These are phyloP conservation scores for Aspergillus quadrilineatus DNA, from an alignment of 2,329 filamentous ascomycete genomes.

Conservation along the genomic window DNA sequence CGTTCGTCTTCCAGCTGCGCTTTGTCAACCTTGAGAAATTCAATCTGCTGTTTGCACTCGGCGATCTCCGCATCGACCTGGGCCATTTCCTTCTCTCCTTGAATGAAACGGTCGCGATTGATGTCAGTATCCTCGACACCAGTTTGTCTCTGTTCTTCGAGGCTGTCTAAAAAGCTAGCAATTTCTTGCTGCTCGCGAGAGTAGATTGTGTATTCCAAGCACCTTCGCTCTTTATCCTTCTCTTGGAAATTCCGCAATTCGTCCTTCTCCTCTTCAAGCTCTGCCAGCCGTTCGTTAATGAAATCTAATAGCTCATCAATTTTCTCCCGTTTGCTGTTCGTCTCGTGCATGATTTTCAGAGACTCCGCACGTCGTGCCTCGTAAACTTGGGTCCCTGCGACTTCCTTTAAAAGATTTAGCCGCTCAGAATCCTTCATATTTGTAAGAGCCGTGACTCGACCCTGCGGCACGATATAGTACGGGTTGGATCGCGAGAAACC, in stretches of 20 bases:
- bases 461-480: constrained; percentile 98
- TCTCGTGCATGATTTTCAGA: constrained; percentile 94
- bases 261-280: constrained; percentile 96
- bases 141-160: constrained; percentile 77
- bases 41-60: constrained; percentile 75
- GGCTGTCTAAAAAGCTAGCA: constrained; percentile 71
- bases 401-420: constrained; percentile 87
- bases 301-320: constrained; percentile 90
- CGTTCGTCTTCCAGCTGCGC: constrained; percentile 86
- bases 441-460: constrained; percentile 89
- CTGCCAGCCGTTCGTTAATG: constrained; percentile 83
- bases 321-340: constrained; percentile 88
- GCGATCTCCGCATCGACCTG: constrained; percentile 76
- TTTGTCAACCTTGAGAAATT: constrained; percentile 80
- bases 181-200: constrained; percentile 83
- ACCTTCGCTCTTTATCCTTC: constrained; percentile 87
- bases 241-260: constrained; percentile 92
- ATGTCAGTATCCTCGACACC: constrained; percentile 83
- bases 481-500: constrained; percentile 97
- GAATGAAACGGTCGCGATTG: constrained; percentile 71
- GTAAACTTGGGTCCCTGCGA: constrained; percentile 97
- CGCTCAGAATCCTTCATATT: constrained; percentile 98
- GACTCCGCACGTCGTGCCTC: constrained; percentile 88
- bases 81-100: constrained; percentile 75
- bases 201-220: constrained; percentile 92